Percentiles rank a stretch among this genome's conserved stretches.
These are phyloP conservation scores for Lasiodiplodia theobromae DNA, from an alignment of 2,329 filamentous ascomycete genomes.

Conservation along the genomic window DNA sequence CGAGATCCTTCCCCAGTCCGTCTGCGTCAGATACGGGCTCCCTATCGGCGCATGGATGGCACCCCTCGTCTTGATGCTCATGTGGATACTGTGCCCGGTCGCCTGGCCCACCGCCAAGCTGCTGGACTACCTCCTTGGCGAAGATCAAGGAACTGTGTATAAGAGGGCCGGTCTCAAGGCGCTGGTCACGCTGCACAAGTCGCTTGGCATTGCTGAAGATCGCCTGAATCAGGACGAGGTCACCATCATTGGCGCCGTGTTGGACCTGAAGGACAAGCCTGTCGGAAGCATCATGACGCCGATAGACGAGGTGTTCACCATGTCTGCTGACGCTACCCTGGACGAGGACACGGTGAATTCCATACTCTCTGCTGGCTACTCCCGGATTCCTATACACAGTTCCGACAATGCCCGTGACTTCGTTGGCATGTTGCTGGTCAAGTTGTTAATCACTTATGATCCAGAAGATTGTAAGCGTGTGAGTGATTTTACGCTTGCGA, in stretches of 20 bases:
- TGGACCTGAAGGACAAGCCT: slow-evolving; percentile 95
- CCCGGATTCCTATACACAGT: slow-evolving; percentile 91
- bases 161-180: slow-evolving; percentile 98
- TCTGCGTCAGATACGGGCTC: slow-evolving; percentile 94
- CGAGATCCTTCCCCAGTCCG: slow-evolving; percentile 92
- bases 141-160: slow-evolving; percentile 96
- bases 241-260: slow-evolving; percentile 95
- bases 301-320: slow-evolving; percentile 95
- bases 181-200: slow-evolving; percentile 92
- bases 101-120: slow-evolving; percentile 96
- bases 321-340: slow-evolving; percentile 92
- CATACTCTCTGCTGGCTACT: slow-evolving; percentile 93
- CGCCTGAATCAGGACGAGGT: slow-evolving; percentile 96
- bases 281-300: slow-evolving; percentile 98
- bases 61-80: slow-evolving; percentile 82
- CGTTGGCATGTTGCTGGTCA: slow-evolving; percentile 96
- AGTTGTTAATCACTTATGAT: slow-evolving; percentile 98
- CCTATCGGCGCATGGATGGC: slow-evolving; percentile 95
- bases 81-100: slow-evolving; percentile 89
- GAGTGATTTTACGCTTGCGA: slow-evolving; percentile 88
- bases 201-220: slow-evolving; percentile 75
- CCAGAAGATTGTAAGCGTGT: slow-evolving; percentile 90
- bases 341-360: slow-evolving; percentile 94
- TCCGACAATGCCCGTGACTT: slow-evolving; percentile 86
- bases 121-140: slow-evolving; percentile 88